Evolutionary conservation across 108 stramenopile species (phyloP).

Genomic region (Cyclotella atomus): DNA sequence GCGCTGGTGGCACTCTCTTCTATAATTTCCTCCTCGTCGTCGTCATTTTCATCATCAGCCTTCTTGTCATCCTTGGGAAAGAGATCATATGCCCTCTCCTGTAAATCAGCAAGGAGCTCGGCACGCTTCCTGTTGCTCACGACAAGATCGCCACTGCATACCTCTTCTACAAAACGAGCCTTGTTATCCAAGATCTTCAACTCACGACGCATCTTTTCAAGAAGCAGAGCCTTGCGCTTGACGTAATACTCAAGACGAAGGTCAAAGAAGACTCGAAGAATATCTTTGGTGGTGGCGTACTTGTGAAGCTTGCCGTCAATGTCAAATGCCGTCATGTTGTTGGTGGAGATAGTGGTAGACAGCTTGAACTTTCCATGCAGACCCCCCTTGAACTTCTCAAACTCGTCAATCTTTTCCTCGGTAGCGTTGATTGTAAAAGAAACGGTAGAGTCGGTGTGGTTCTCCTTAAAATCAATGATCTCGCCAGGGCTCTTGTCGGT

Average conservation of each 20-base stretch:
- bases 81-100: constrained; percentile 85
- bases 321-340: constrained; percentile 98
- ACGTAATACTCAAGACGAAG: constrained; percentile 88
- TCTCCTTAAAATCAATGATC: constrained; percentile 95
- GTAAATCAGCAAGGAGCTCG: constrained; percentile 89
- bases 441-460: constrained; percentile 98
- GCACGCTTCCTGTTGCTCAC: constrained; percentile 92
- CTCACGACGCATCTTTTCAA: constrained; percentile 69
- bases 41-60: constrained; percentile 55
- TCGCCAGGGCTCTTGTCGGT: constrained; percentile 61
- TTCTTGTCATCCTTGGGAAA: constrained; percentile 64
- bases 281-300: constrained; percentile 72
- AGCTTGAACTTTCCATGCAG: constrained; percentile 96
- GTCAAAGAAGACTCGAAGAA: constrained; percentile 90
- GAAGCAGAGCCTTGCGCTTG: constrained; percentile 86
- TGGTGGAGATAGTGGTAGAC: constrained; percentile 77
- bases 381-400: constrained; percentile 81
- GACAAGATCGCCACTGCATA: constrained; percentile 89
- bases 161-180: constrained; percentile 96
- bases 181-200: constrained; percentile 94
- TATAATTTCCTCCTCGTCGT: constrained; percentile 49
- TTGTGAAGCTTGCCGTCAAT: constrained; percentile 80
- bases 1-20: constrained; percentile 60
- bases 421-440: constrained; percentile 88
- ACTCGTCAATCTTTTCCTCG: constrained; percentile 82